Conservation (phyloP, 2,329 filamentous ascomycete species). For the Verticillium klebahnii region DNA sequence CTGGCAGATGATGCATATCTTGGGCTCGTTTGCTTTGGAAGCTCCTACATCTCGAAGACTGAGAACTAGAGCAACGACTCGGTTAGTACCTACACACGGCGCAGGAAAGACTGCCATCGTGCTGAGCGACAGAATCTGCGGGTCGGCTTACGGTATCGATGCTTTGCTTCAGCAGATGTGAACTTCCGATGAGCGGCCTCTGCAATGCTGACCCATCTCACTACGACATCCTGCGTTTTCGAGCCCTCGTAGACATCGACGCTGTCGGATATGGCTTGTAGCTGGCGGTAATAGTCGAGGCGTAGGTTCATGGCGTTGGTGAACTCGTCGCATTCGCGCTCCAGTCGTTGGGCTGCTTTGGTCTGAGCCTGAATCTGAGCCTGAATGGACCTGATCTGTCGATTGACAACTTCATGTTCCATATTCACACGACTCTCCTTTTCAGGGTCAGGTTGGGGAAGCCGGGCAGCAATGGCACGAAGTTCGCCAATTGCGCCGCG, state of each 20-base stretch:
- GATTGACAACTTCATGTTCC: conserved; percentile 62
- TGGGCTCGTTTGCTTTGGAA: conserved; percentile 56
- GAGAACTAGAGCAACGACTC: conserved; percentile 32
- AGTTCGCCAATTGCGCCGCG: conserved; percentile 67
- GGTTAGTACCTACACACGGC: background rate
- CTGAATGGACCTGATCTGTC: conserved; percentile 58
- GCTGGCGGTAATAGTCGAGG: conserved; percentile 83
- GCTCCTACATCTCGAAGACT: conserved; percentile 50
- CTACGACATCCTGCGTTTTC: conserved; percentile 46
- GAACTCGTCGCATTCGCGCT: conserved; percentile 73
- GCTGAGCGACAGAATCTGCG: background rate
- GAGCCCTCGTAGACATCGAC: conserved; percentile 70
- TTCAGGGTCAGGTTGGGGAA: conserved; percentile 45
- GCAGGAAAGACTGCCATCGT: background rate
- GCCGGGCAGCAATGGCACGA: conserved; percentile 60
- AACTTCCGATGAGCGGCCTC: conserved; percentile 52
- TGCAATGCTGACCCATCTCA: conserved; percentile 39
- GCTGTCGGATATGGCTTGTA: conserved; percentile 87
- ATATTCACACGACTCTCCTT: conserved; percentile 24
- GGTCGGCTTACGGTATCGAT: conserved; percentile 58
- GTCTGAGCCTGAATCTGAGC: conserved; percentile 44
- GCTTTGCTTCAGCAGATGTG: conserved; percentile 62
- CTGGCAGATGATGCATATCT: conserved; percentile 84
- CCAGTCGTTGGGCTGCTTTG: conserved; percentile 43
- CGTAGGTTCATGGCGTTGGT: conserved; percentile 77